Percentiles rank a stretch among this genome's conserved stretches.
Evolutionary conservation across 805 yeast genomes (phyloP).

Genomic region (Torulaspora gathmanii): DNA sequence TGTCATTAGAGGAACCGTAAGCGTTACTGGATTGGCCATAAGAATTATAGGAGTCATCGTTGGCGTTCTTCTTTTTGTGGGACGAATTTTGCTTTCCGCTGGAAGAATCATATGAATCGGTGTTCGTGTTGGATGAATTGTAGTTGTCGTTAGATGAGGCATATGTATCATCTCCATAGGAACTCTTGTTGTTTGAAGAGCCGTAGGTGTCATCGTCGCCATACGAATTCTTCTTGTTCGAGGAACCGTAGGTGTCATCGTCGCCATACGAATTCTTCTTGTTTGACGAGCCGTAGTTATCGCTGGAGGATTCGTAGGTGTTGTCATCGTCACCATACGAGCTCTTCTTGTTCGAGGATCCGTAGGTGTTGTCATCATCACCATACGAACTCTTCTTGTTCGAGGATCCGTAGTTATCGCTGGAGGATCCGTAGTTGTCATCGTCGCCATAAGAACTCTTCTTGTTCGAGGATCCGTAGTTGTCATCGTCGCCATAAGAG

Average conservation of each 20-base stretch:
- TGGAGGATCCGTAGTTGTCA: constrained; percentile 23
- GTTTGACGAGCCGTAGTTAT: constrained; percentile 16
- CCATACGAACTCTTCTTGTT: constrained; percentile 22
- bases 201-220: constrained; percentile 29
- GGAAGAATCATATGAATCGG: constrained; percentile 17
- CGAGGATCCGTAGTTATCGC: constrained; percentile 14
- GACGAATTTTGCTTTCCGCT: constrained; percentile 21
- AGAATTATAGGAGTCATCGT: constrained; percentile 30
- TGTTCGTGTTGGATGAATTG: constrained; percentile 24
- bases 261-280: constrained; percentile 13
- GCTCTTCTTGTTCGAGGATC: constrained; percentile 21
- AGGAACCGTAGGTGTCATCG: constrained; percentile 17
- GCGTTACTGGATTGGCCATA: constrained; percentile 15
- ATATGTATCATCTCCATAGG: constrained; percentile 12
- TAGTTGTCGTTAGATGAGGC: constrained; percentile 20
- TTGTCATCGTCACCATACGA: constrained; percentile 25
- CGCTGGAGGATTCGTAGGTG: constrained; percentile 22
- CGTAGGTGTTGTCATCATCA: constrained; percentile 20
- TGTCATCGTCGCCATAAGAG: constrained; percentile 14
- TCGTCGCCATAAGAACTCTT: constrained; percentile 21
- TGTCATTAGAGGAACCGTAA: constrained; percentile 20
- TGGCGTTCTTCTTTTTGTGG: constrained; percentile 15
- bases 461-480: constrained; percentile 24
- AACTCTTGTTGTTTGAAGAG: neutral
- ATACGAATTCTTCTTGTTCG: constrained; percentile 16